Percentiles rank a stretch among this genome's conserved stretches.
phyloP scores from a whole-genome alignment of 2,329 filamentous ascomycete species.

The Diaporthe caulivora region DNA sequence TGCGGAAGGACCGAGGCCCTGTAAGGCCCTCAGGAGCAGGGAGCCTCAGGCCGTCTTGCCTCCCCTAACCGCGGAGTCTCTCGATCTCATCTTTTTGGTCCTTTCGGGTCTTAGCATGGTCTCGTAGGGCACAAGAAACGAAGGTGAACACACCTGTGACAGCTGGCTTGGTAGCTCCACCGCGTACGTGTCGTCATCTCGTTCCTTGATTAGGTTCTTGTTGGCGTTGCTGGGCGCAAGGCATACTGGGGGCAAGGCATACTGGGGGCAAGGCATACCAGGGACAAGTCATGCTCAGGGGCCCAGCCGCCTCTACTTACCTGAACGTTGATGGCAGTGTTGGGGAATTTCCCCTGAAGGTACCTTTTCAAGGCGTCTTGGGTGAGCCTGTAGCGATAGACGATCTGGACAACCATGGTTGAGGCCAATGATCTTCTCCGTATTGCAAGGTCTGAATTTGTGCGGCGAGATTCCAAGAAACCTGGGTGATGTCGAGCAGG shows the following conservation, averaged over 20 bases:
- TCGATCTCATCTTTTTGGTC: background rate
- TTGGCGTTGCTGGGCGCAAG: slow-evolving; percentile 3
- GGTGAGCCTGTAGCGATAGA: slow-evolving; percentile 24
- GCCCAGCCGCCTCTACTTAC: slow-evolving; percentile 1
- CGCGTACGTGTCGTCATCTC: slow-evolving; percentile 24
- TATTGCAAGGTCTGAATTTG: background rate
- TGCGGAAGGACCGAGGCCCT: background rate
- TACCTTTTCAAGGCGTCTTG: background rate
- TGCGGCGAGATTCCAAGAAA: background rate
- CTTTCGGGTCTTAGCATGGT: background rate
- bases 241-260: background rate
- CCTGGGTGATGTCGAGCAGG: background rate
- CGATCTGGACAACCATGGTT: background rate
- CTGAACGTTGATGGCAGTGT: background rate
- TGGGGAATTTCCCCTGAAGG: background rate
- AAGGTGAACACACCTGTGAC: slow-evolving; percentile 9
- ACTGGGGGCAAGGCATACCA: background rate
- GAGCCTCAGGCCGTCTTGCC: background rate
- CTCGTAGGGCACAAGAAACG: background rate
- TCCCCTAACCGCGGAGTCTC: background rate
- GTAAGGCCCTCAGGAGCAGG: background rate
- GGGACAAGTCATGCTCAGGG: no score
- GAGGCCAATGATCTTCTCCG: background rate
- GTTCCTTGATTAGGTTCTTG: slow-evolving; percentile 3
- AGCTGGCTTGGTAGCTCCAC: background rate